These are phyloP conservation scores for Alternaria rosae DNA, from an alignment of 2,329 filamentous ascomycete species.

Conservation along the genomic window DNA sequence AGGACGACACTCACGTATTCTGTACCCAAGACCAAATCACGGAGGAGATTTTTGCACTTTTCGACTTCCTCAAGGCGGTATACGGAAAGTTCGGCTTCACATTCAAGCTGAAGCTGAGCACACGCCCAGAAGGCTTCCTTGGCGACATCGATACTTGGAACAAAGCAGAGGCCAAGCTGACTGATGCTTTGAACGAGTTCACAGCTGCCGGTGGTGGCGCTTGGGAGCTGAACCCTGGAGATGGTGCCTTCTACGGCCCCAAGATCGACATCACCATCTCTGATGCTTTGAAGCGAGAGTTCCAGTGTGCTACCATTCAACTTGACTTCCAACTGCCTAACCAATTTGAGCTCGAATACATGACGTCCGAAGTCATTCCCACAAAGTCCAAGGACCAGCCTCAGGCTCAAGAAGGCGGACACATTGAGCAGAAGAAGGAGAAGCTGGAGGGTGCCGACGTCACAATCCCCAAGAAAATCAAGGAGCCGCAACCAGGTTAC, in stretches of 20 bases:
- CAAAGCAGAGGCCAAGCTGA: conserved; percentile 81
- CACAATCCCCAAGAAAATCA: conserved; percentile 32
- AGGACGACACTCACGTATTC: conserved; percentile 97
- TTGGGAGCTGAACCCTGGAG: conserved; percentile 93
- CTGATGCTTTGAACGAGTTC: conserved; percentile 81
- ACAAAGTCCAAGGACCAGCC: conserved; percentile 46
- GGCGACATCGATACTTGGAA: conserved; percentile 90
- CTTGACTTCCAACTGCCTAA: conserved; percentile 86
- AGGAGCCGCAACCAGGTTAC: conserved; percentile 59
- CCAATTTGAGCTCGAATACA: conserved; percentile 88
- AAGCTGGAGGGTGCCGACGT: conserved; percentile 24
- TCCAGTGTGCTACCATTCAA: conserved; percentile 93
- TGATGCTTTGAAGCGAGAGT: conserved; percentile 83
- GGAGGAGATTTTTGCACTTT: conserved; percentile 79
- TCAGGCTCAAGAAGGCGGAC: conserved; percentile 38
- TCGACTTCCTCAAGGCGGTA: conserved; percentile 83
- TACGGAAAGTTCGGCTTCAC: conserved; percentile 86
- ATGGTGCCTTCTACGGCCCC: conserved; percentile 97
- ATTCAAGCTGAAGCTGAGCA: conserved; percentile 95
- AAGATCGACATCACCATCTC: conserved; percentile 98
- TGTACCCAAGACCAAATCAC: conserved; percentile 81
- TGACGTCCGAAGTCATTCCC: conserved; percentile 70
- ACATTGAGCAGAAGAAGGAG: conserved; percentile 31
- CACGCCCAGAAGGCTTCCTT: conserved; percentile 86
- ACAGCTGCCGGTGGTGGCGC: conserved; percentile 63